phyloP scores from a whole-genome alignment of 2,329 filamentous ascomycete species.

The Aspergillus phoenicis region DNA sequence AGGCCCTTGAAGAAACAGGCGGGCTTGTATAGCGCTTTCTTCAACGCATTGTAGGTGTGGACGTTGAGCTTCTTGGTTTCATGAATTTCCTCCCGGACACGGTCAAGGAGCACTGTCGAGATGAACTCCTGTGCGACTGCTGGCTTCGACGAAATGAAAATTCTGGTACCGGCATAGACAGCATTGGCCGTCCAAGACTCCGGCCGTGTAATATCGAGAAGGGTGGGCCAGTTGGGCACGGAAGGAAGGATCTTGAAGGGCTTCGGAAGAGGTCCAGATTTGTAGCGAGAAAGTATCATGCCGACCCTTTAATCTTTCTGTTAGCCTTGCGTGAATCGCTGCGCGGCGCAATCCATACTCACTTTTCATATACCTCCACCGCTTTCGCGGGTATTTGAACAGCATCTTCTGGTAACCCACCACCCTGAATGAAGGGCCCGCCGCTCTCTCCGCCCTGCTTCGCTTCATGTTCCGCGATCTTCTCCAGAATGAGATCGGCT shows the following conservation, averaged over 20 bases:
- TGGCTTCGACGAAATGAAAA: conserved; percentile 86
- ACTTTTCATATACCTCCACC: conserved; percentile 91
- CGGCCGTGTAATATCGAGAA: conserved; percentile 80
- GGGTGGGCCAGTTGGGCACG: conserved; percentile 87
- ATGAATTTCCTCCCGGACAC: conserved; percentile 89
- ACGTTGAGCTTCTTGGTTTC: conserved; percentile 95
- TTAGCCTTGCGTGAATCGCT: conserved; percentile 18
- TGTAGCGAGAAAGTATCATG: conserved; percentile 85
- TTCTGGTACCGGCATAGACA: conserved; percentile 83
- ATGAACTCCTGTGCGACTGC: conserved; percentile 80
- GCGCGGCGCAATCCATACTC: conserved; percentile 25
- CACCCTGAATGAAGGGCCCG: conserved; percentile 50
- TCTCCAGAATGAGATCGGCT: conserved; percentile 88
- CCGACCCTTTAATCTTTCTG: conserved; percentile 63
- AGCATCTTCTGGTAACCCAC: conserved; percentile 71
- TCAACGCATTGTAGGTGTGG: conserved; percentile 90
- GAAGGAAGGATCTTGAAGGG: conserved; percentile 96
- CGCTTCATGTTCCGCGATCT: conserved; percentile 90
- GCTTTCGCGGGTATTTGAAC: conserved; percentile 88
- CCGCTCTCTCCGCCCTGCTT: conserved; percentile 52
- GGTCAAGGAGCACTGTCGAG: conserved; percentile 81
- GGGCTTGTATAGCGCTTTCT: conserved; percentile 91
- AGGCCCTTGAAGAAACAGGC: conserved; percentile 96
- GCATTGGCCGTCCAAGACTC: conserved; percentile 78
- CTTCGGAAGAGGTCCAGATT: conserved; percentile 94